Percentiles rank a stretch among this genome's conserved stretches.
Conservation (phyloP, 768 basidiomycete genomes). For the Hirschioporus abietinus region DNA sequence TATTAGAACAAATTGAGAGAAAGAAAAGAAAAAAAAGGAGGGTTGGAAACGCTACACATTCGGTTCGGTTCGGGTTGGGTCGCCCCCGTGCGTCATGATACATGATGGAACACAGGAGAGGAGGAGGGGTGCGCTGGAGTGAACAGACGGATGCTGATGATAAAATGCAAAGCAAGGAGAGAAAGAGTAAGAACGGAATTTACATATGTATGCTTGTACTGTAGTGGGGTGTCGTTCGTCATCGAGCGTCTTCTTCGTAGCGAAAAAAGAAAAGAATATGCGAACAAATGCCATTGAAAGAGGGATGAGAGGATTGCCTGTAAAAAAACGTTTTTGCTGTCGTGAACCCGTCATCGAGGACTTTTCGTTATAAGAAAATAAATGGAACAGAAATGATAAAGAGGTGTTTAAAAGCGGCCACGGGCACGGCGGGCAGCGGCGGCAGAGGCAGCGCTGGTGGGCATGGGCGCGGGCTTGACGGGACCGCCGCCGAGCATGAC, state of each 20-base stretch:
- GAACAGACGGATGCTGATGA: neutral
- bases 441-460: neutral
- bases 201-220: neutral
- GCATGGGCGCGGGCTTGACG: slow-evolving; percentile 16
- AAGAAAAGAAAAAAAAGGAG: neutral
- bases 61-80: neutral
- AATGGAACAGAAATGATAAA: neutral
- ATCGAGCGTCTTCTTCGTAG: neutral
- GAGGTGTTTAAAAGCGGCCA: neutral
- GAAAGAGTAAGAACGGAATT: neutral
- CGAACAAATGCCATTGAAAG: neutral
- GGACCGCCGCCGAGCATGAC: slow-evolving; percentile 68
- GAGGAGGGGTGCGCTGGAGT: neutral
- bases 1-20: neutral
- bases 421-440: neutral
- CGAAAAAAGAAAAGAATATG: neutral
- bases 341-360: neutral
- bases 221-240: neutral
- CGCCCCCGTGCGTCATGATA: neutral
- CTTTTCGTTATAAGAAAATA: neutral
- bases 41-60: neutral
- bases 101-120: neutral
- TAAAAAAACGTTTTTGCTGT: neutral
- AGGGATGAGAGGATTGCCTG: neutral
- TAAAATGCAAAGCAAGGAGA: neutral